These are phyloP conservation scores for Amylostereum areolatum DNA, from an alignment of 1,284 basidiomycete species.

Conservation along the genomic window DNA sequence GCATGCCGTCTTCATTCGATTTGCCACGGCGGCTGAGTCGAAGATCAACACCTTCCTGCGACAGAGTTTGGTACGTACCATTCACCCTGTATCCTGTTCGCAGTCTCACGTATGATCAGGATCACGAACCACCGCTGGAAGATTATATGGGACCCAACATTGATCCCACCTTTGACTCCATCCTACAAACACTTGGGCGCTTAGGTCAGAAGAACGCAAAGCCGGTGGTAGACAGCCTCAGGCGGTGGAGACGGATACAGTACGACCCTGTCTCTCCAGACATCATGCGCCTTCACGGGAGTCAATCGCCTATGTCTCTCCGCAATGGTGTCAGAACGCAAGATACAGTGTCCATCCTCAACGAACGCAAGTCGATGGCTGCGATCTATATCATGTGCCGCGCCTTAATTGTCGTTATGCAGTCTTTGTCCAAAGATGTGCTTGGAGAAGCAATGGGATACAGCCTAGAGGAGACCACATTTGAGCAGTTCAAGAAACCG, in stretches of 20 bases:
- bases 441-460: slow-evolving; percentile 74
- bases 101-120: slow-evolving; percentile 40
- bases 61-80: slow-evolving; percentile 53
- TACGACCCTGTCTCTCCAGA: slow-evolving; percentile 58
- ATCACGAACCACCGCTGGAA: slow-evolving; percentile 60
- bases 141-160: slow-evolving; percentile 65
- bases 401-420: slow-evolving; percentile 73
- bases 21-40: slow-evolving; percentile 70
- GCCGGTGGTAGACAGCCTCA: slow-evolving; percentile 81
- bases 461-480: slow-evolving; percentile 78
- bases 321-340: slow-evolving; percentile 33
- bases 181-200: slow-evolving; percentile 78
- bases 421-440: slow-evolving; percentile 66
- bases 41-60: slow-evolving; percentile 74
- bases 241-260: slow-evolving; percentile 82
- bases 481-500: slow-evolving; percentile 78
- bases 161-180: slow-evolving; percentile 76
- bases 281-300: slow-evolving; percentile 42
- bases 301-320: slow-evolving; percentile 34
- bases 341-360: slow-evolving; percentile 56
- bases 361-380: slow-evolving; percentile 75
- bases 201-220: slow-evolving; percentile 83
- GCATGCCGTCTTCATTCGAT: slow-evolving; percentile 81
- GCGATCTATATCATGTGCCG: slow-evolving; percentile 87
- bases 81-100: background rate